Evolutionary conservation across 2,329 filamentous ascomycete genomes (phyloP).

Genomic region (Pezicula radicicola): DNA sequence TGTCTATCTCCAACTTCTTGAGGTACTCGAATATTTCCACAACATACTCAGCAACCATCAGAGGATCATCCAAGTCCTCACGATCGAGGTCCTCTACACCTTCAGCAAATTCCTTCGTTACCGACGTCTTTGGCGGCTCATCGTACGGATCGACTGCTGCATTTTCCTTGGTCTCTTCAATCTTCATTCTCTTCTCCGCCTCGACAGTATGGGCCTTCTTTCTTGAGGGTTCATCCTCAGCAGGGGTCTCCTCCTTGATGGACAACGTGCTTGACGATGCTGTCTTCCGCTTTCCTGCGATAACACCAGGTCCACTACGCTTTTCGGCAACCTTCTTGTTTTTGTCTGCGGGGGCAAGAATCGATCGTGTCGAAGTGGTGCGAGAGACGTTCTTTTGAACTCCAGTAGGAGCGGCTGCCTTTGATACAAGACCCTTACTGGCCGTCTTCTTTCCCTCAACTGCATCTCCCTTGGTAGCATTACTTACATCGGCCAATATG

Average conservation of each 20-base stretch:
- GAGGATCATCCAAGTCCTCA: conserved; percentile 87
- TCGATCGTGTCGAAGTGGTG: conserved; percentile 57
- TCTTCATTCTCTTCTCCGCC: conserved; percentile 42
- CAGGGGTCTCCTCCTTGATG: conserved; percentile 56
- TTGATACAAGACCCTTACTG: conserved; percentile 73
- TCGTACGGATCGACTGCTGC: conserved; percentile 26
- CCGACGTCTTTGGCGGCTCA: conserved; percentile 18
- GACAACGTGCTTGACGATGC: conserved; percentile 45
- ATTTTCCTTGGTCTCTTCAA: conserved; percentile 34
- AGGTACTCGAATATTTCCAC: conserved; percentile 97
- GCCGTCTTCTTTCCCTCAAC: conserved; percentile 73
- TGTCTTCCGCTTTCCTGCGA: conserved; percentile 67
- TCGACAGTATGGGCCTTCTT: conserved; percentile 60
- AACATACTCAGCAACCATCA: conserved; percentile 98
- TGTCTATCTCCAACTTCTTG: conserved; percentile 75
- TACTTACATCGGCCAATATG: conserved; percentile 92
- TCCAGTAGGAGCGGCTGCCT: conserved; percentile 77
- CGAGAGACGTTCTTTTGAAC: conserved; percentile 66
- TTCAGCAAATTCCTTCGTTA: conserved; percentile 25
- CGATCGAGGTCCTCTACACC: conserved; percentile 68
- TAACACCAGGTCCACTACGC: conserved; percentile 69
- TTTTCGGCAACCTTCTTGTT: conserved; percentile 69
- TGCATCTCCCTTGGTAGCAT: conserved; percentile 76
- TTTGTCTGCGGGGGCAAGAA: conserved; percentile 61
- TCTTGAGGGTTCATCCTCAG: conserved; percentile 63